Base-by-base conservation (phyloP, 177 flowering plant genomes). In the Vitis hybrid region DNA sequence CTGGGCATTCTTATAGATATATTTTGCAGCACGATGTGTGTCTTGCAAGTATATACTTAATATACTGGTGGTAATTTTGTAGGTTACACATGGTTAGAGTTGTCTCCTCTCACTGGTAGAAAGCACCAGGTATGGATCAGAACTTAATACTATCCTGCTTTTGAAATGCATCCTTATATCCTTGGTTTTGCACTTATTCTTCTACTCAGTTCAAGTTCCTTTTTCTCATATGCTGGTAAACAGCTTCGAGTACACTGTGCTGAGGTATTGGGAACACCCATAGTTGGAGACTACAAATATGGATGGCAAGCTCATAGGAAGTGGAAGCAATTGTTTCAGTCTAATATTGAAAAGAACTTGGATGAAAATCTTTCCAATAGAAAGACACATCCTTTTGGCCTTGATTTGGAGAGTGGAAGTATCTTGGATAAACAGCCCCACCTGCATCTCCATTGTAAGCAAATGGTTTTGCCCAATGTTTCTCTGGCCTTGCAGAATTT, bases 181-280 rank as follows among this genome's bases (percentile, higher is more conserved):
- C 18, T 56, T 22, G 31, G 12, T 51, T 45, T 33, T 16, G 3
- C 5, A n/a, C 22, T 55, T 8, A 5, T 14, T 74, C 50, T 61
- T 13, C 69, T 31, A 58, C 21, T 49, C 5, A 16, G 2, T 7
- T n/a, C 61, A 9, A n/a, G 31, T 58, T 29, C 52, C 31, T 65
- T 62, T 56, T 7, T n/a, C 56, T 62, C 50, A 5, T 49, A 10
- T 67, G 53, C 57, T 48, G 68, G 50, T 55, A 56, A 70, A 66
- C 75, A 95, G 99, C 94, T 93, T 21, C 98, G 97, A 1, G 96
- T 95, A 56, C 98, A 95, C 72, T 95, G 98, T 75, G 96, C 99
- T 12, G 96, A 93, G 80, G 93, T 88, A 60, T 77, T 95, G 78
- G 87, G 97, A 72, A 93, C 99, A 53, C 98, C 99, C 26, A 93